These are phyloP conservation scores for Brettanomyces nanus DNA, from an alignment of 805 yeast genomes.

Conservation along the genomic window DNA sequence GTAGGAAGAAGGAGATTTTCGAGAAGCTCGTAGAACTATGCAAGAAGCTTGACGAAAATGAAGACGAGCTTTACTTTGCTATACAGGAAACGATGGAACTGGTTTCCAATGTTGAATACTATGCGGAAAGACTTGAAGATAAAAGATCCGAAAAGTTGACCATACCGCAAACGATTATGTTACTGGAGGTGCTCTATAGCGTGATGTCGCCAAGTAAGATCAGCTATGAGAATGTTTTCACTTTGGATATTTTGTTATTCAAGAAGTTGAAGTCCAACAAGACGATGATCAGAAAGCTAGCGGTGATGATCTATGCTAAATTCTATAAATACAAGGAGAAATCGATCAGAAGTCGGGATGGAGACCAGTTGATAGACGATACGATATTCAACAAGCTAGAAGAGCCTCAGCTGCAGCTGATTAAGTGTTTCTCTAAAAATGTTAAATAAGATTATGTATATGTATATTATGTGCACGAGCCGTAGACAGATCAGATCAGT, in stretches of 20 bases:
- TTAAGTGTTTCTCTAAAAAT: slow-evolving; percentile 33
- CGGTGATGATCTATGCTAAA: slow-evolving; percentile 32
- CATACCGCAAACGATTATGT: slow-evolving; percentile 10
- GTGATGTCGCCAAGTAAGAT: slow-evolving; percentile 8
- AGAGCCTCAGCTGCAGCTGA: slow-evolving; percentile 35
- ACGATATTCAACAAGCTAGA: slow-evolving; percentile 31
- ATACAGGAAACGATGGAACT: slow-evolving; percentile 32
- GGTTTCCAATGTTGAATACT: slow-evolving; percentile 31
- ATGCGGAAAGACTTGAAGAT: slow-evolving; percentile 21
- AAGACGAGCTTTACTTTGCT: slow-evolving; percentile 16
- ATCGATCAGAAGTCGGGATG: slow-evolving; percentile 8
- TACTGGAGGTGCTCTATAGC: slow-evolving; percentile 9
- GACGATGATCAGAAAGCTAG: slow-evolving; percentile 31
- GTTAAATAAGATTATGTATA: background rate
- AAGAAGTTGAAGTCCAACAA: slow-evolving; percentile 23
- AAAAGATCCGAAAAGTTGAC: slow-evolving; percentile 13
- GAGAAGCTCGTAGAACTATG: slow-evolving; percentile 12
- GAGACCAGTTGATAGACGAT: slow-evolving; percentile 20
- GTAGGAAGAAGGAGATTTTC: slow-evolving; percentile 7
- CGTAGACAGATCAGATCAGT: no score
- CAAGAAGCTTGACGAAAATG: slow-evolving; percentile 1
- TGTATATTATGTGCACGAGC: background rate
- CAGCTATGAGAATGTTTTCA: slow-evolving; percentile 17
- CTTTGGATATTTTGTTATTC: slow-evolving; percentile 26
- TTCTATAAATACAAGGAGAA: slow-evolving; percentile 11